Evolutionary conservation across 352 stramenopile genomes (phyloP), one percentile per base, ranked within the genome.

Genomic region (Thalassiosira hispida): DNA sequence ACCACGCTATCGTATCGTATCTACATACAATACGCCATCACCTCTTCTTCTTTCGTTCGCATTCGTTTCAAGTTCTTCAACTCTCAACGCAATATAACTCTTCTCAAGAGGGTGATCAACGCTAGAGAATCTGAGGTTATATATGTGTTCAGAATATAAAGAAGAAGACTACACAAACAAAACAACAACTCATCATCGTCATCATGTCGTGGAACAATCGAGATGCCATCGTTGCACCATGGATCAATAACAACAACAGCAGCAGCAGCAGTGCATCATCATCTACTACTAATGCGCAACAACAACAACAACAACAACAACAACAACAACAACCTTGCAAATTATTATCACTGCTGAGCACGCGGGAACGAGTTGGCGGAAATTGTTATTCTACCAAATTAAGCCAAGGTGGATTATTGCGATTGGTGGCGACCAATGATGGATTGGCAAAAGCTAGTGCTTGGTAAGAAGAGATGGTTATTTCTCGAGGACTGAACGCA

Each of bases 391-490:
- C 14, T 22, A 42, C 53, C 22, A 11, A 44, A 40, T 25, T 51
- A 8, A 55, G n/a, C 3, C 31, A 38, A 38, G 31, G 31, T 3
- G 31, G 67, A 7, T 69, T 27, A 7, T 52, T 59, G 51, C 23
- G 38, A 12, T 51, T 60, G 42, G 71, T 62, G 20, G 71, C 62
- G 22, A 47, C 38, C 2, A 23, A 63, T 18, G 51, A 67, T 20
- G 42, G 27, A 23, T 56, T 79, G 52, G 62, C 59, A 18, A 22
- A 14, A 12, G 51, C 14, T 18, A 62, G 61, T 44, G 71, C 71
- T 27, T 79, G 71, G 71, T 79, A 53, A 79, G 71, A 23, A 33
- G 27, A 16, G 9, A 18, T 49, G 25, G 56, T 12, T 56, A 33
- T 25, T 42, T n/a, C n/a, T n/a, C n/a, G n/a, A n/a, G n/a, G n/a